A percentile compares a stretch with the other conserved stretches of the same genome.
Conservation (phyloP, 352 stramenopile species). For the Globisporangium perplexum region DNA sequence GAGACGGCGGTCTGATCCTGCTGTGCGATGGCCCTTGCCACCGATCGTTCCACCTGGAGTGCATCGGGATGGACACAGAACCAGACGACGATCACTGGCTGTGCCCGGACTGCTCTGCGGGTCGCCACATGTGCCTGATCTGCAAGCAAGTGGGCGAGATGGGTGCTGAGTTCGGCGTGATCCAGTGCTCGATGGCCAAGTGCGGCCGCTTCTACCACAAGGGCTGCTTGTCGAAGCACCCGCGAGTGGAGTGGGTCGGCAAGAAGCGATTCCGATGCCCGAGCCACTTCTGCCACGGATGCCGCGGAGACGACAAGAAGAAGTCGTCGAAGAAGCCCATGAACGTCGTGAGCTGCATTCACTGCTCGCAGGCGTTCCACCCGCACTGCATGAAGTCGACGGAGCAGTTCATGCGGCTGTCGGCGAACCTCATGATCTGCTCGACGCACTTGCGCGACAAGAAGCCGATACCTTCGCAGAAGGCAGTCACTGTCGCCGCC, state of each 20-base stretch:
- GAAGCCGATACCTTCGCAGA: conserved; percentile 8
- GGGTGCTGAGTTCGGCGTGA: conserved; percentile 86
- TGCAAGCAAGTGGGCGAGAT: conserved; percentile 90
- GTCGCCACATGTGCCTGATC: conserved; percentile 90
- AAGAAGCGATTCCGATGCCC: conserved; percentile 89
- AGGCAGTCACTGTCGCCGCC: background rate
- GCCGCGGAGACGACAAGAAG: conserved; percentile 23
- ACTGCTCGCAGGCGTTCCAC: conserved; percentile 81
- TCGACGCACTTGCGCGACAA: conserved; percentile 67
- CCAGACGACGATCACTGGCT: conserved; percentile 87
- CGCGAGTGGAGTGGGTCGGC: conserved; percentile 80
- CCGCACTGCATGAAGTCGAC: conserved; percentile 67
- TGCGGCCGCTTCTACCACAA: conserved; percentile 93
- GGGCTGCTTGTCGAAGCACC: conserved; percentile 67
- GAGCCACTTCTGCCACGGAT: conserved; percentile 87
- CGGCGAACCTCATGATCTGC: conserved; percentile 86
- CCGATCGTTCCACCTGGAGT: conserved; percentile 91
- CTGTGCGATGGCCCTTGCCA: conserved; percentile 91
- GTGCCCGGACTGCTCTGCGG: conserved; percentile 85
- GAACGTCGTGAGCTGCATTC: conserved; percentile 77
- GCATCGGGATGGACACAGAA: conserved; percentile 81
- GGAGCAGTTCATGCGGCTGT: conserved; percentile 80
- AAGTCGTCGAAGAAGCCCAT: conserved; percentile 37
- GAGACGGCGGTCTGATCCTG: conserved; percentile 88
- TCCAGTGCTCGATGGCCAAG: conserved; percentile 87